These are phyloP conservation scores for Cladosporium sp. DNA, from an alignment of 2,329 filamentous ascomycete genomes.

Conservation along the genomic window DNA sequence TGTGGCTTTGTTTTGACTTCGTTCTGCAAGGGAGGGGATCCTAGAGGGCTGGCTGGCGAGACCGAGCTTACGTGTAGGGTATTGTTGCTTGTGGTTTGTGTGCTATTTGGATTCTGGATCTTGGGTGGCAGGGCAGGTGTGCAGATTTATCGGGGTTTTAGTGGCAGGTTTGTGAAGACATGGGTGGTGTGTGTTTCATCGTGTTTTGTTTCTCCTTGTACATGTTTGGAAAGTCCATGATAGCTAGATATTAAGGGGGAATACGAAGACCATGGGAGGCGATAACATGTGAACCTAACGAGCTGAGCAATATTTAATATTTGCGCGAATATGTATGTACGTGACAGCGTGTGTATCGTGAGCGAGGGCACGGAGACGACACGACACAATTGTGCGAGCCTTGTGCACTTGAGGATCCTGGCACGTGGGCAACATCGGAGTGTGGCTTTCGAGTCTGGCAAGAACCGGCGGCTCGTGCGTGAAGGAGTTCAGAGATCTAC, in stretches of 20 bases:
- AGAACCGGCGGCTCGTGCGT: constrained; percentile 9
- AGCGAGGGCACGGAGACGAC: background rate
- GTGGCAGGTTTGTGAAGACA: background rate
- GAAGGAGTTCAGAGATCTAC: constrained; percentile 1
- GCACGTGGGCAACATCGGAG: background rate
- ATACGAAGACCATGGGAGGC: background rate
- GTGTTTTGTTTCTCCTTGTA: background rate
- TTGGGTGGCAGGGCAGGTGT: background rate
- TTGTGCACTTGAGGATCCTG: background rate
- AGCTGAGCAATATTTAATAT: background rate
- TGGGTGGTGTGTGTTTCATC: background rate
- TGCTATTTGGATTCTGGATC: background rate
- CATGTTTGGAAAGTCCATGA: background rate
- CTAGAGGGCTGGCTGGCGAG: too few relatives aligned
- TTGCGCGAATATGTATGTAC: background rate
- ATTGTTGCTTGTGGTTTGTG: background rate
- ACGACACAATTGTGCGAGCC: background rate
- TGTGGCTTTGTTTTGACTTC: constrained; percentile 9
- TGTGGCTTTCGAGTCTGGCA: background rate
- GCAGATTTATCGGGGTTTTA: background rate
- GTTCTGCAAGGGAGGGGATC: background rate
- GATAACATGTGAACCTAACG: background rate
- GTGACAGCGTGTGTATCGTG: background rate
- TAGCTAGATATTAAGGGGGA: background rate
- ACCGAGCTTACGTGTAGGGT: too few relatives aligned